These are phyloP conservation scores for Eucommia ulmoides DNA, from an alignment of 257 asterid species.

Conservation along the genomic window DNA sequence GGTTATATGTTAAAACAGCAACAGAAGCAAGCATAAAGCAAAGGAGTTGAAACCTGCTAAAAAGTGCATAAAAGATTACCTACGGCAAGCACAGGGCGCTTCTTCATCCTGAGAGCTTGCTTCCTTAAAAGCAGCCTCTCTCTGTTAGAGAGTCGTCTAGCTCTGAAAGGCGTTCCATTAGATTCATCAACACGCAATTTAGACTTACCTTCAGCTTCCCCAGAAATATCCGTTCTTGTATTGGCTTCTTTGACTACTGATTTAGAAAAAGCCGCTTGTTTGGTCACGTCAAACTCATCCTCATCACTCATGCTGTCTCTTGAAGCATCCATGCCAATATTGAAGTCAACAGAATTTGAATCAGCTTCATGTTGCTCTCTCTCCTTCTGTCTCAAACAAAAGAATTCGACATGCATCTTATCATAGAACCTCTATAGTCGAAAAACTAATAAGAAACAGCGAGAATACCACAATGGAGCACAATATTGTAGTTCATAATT, in stretches of 20 bases:
- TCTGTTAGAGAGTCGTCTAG: constrained; percentile 58
- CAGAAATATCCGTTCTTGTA: constrained; percentile 11
- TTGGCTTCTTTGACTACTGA: constrained; percentile 17
- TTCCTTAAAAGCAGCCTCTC: constrained; percentile 86
- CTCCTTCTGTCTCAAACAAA: constrained; percentile 12
- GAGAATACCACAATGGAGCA: not conserved
- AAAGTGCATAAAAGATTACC: constrained; percentile 38
- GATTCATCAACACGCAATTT: too few relatives aligned
- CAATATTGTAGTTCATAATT: too few relatives aligned
- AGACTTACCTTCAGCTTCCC: constrained; percentile 18
- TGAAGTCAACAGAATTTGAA: constrained; percentile 14
- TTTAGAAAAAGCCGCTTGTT: constrained; percentile 18
- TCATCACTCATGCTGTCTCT: constrained; percentile 12
- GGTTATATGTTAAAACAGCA: not conserved
- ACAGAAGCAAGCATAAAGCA: not conserved
- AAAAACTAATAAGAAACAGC: not conserved
- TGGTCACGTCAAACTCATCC: constrained; percentile 17
- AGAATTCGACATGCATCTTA: not conserved
- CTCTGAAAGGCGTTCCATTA: constrained; percentile 17
- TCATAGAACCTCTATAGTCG: not conserved
- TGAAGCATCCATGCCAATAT: constrained; percentile 14
- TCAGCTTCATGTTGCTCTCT: constrained; percentile 20
- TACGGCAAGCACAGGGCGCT: constrained; percentile 58
- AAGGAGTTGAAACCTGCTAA: not conserved
- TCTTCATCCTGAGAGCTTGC: constrained; percentile 64